phyloP scores from a whole-genome alignment of 2,329 filamentous ascomycete species.

The Epichloe sp. region DNA sequence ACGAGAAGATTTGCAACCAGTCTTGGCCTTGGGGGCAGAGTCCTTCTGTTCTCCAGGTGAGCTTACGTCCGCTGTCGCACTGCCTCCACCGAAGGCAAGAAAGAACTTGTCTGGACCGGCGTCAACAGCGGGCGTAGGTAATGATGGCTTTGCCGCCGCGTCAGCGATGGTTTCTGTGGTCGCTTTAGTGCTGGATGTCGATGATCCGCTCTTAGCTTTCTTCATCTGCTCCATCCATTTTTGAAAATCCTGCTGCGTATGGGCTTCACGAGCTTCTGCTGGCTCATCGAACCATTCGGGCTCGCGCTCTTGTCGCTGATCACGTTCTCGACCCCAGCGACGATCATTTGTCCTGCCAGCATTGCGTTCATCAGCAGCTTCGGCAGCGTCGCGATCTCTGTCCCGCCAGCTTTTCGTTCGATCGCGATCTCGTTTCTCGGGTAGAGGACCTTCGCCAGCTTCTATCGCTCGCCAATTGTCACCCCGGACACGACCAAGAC shows the following conservation, averaged over 20 bases:
- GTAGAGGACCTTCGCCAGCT: conserved; percentile 15
- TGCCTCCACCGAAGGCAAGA: conserved; percentile 35
- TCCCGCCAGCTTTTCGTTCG: conserved; percentile 50
- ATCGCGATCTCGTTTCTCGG: conserved; percentile 39
- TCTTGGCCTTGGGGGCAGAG: conserved; percentile 36
- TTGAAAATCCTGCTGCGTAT: conserved; percentile 84
- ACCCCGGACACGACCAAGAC: conserved; percentile 48
- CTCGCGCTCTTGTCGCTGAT: conserved; percentile 57
- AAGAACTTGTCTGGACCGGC: conserved; percentile 69
- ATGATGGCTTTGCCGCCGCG: conserved; percentile 39
- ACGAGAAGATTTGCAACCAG: conserved; percentile 56
- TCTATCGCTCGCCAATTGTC: conserved; percentile 65
- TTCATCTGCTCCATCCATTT: conserved; percentile 92
- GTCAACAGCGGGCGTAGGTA: conserved; percentile 51
- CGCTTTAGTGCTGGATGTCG: conserved; percentile 15
- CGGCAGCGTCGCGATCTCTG: conserved; percentile 28
- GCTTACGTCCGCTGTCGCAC: conserved; percentile 31
- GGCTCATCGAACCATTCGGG: conserved; percentile 82
- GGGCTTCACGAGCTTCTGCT: conserved; percentile 55
- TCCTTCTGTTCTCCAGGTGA: conserved; percentile 36
- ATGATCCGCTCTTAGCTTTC: conserved; percentile 36
- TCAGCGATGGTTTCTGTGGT: conserved; percentile 26
- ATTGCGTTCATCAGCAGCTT: conserved; percentile 42
- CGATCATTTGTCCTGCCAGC: conserved; percentile 32
- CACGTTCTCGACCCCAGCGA: conserved; percentile 44